Evolutionary conservation across 352 stramenopile genomes (phyloP).

Genomic region (Globisporangium spinosum): DNA sequence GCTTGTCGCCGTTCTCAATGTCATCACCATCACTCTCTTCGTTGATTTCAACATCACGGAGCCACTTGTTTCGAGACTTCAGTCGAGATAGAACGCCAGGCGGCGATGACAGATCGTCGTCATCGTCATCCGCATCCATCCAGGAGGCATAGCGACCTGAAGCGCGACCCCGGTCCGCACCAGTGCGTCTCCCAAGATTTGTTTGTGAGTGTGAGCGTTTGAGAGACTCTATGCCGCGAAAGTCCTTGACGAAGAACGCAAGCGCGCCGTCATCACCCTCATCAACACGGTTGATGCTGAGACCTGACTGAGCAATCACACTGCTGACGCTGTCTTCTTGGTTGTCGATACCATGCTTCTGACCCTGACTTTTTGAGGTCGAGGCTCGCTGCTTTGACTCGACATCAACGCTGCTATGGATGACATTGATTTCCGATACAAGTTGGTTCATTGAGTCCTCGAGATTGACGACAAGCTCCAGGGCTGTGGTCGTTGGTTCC

Average conservation of each 20-base stretch:
- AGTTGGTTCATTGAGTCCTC: conserved; percentile 23
- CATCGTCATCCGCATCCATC: not conserved
- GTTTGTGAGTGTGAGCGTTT: not conserved
- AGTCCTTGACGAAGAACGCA: conserved; percentile 35
- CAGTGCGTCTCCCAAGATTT: not conserved
- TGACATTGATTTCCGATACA: not conserved
- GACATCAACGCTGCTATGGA: not conserved
- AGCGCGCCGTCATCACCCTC: conserved; percentile 28
- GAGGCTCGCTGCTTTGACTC: not conserved
- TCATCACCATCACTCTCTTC: conserved; percentile 4
- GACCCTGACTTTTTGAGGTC: no score
- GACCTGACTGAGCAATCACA: not conserved
- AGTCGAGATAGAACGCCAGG: not conserved
- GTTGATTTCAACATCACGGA: not conserved
- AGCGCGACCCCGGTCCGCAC: not conserved
- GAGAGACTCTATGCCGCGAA: conserved; percentile 10
- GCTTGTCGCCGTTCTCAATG: conserved; percentile 19
- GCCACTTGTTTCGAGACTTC: not conserved
- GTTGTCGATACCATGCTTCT: not conserved
- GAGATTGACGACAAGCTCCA: conserved; percentile 2
- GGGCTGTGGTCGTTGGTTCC: not conserved
- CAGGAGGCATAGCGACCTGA: conserved; percentile 13
- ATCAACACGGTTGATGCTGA: conserved; percentile 8
- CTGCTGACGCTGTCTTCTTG: not conserved
- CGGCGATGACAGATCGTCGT: not conserved